Base-by-base conservation (phyloP, 805 yeast species). In the Pichia paraexigua region DNA sequence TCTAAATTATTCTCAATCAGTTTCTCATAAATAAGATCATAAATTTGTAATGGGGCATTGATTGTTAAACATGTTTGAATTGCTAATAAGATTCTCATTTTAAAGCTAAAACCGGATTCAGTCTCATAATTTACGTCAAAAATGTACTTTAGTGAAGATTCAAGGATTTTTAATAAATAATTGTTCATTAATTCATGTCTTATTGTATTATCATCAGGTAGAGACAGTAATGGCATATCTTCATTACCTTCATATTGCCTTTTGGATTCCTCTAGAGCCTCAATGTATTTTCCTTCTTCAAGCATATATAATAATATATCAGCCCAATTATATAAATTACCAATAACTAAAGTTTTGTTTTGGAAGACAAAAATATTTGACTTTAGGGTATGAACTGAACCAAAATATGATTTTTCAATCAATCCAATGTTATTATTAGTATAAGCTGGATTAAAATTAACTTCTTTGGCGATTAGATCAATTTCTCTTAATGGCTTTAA, bases 241-340 rank as follows among this genome's bases (percentile, higher is more conserved):
- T 63, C 62, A 1, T 75, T 72, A 12, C 84, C 81, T 1, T 60
- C 55, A 47, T 78, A 87, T 60, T 76, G 85, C 9, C 66, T 64
- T 44, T 76, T 69, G 0, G 86, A 83, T 17, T 75, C 68, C 2
- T 69, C 64, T n/a, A 87, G 70, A 0, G 95, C 91, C 2, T 64
- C 68, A 7, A 76, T 63, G 50, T 81, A 83, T 22, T 75, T 63
- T 1, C 77, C 79, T 2, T 66, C 57, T 12, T 76, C 69, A 46
- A 88, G 69, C 13, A 77, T 60, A 8, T 66, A 70, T 52, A 77
- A 63, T 1, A 87, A 63, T 27, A 73, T 69, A 56, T 85, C 91
- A 0, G 84, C 87, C 96, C 90, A 88, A 57, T 76, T 80, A 2
- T 80, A 70, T 17, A 80, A 65, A 24, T 79, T 71, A 0, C 91